phyloP scores from a whole-genome alignment of 306 rosid species.

The Sindora glabra region DNA sequence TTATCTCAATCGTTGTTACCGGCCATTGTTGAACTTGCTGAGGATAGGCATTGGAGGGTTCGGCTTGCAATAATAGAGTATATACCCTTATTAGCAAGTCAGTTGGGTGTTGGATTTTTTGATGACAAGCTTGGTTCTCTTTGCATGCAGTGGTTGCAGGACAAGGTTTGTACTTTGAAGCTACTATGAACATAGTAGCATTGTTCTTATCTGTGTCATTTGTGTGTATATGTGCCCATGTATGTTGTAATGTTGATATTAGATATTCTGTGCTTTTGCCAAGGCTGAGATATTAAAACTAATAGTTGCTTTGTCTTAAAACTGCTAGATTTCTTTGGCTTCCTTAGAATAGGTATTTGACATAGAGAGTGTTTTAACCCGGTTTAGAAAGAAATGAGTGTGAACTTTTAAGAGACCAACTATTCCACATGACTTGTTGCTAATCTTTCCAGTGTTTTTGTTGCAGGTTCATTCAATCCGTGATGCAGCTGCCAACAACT shows the following conservation, averaged over 20 bases:
- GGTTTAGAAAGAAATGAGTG: neutral
- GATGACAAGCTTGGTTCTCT: conserved; percentile 95
- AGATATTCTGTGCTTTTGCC: neutral
- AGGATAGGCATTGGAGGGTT: conserved; percentile 99
- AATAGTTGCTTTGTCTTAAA: neutral
- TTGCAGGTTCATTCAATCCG: conserved; percentile 85
- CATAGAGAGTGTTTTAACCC: neutral
- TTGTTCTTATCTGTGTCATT: neutral
- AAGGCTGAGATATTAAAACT: neutral
- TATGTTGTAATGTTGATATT: neutral
- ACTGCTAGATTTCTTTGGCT: neutral
- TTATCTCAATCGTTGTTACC: conserved; percentile 92
- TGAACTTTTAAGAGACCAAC: neutral
- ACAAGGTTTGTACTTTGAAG: conserved; percentile 59
- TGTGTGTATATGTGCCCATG: neutral
- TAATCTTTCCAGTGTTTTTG: neutral
- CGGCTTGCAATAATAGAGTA: conserved; percentile 96
- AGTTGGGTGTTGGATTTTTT: conserved; percentile 90
- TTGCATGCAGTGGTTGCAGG: conserved; percentile 99
- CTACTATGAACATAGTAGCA: neutral
- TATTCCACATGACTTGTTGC: conserved; percentile 1
- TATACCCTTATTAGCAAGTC: conserved; percentile 93
- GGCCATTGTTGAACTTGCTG: conserved; percentile 98
- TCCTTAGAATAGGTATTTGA: neutral
- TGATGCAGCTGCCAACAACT: conserved; percentile 95